These are phyloP conservation scores for Cladosporium sp. DNA, from an alignment of 2,329 filamentous ascomycete genomes.

Conservation along the genomic window DNA sequence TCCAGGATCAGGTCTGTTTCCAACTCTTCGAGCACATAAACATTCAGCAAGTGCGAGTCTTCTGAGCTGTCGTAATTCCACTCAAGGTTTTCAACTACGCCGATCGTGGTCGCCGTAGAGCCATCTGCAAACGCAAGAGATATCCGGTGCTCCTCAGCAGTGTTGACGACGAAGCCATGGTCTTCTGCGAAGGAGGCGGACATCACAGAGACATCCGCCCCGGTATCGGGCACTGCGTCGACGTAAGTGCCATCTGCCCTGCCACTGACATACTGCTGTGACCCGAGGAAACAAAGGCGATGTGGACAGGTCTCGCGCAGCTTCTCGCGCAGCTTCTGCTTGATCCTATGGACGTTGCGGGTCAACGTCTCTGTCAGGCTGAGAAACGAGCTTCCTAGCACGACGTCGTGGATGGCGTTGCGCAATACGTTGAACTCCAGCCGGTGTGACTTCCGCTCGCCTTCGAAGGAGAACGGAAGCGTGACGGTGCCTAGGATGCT, in stretches of 20 bases:
- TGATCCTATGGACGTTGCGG: not conserved
- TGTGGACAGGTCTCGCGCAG: not conserved
- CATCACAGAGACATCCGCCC: not conserved
- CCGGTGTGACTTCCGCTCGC: not conserved
- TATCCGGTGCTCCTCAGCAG: not conserved
- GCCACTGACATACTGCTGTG: not conserved
- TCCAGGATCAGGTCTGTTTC: not conserved
- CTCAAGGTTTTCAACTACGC: not conserved
- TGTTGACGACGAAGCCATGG: not conserved
- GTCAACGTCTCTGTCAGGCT: not conserved
- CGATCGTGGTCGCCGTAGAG: not conserved
- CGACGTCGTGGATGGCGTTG: not conserved
- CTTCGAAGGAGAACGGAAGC: not conserved
- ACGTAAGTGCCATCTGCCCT: not conserved
- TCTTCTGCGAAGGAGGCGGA: not conserved
- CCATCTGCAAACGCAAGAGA: not conserved
- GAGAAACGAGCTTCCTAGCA: not conserved
- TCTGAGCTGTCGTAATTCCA: not conserved
- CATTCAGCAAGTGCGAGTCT: not conserved
- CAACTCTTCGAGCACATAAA: not conserved
- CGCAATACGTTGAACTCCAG: not conserved
- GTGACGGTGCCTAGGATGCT: not conserved
- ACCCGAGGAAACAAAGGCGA: not conserved
- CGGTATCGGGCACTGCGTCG: conserved; percentile 1
- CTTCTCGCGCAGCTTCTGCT: not conserved